Conservation (phyloP, 108 stramenopile genomes). For the Pseudonitzschia multiseries region DNA sequence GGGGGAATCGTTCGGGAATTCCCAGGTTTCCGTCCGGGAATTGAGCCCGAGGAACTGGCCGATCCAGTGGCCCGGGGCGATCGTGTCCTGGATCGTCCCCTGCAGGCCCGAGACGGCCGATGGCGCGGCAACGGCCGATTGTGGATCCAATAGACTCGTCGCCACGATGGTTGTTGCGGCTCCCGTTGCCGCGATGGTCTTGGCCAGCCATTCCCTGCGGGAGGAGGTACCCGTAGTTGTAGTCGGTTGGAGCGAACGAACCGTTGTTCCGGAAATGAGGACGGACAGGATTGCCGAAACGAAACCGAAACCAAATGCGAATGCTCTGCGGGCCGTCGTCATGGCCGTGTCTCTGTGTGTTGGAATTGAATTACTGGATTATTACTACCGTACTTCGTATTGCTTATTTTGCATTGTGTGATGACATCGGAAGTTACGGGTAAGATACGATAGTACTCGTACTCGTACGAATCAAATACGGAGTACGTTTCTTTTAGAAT, state of each 20-base stretch:
- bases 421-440: too few relatives aligned
- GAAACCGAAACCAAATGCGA: too few relatives aligned
- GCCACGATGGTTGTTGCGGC: not conserved
- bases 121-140: slow-evolving; percentile 8
- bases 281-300: too few relatives aligned
- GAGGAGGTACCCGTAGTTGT: not conserved
- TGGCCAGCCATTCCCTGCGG: not conserved
- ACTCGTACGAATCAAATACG: too few relatives aligned
- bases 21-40: slow-evolving; percentile 2
- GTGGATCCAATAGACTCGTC: too few relatives aligned
- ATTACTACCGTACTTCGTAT: too few relatives aligned
- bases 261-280: not conserved
- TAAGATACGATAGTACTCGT: too few relatives aligned
- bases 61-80: slow-evolving; percentile 35
- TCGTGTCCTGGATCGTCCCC: slow-evolving; percentile 22
- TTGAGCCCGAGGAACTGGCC: slow-evolving; percentile 28
- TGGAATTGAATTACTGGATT: too few relatives aligned
- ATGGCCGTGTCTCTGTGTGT: too few relatives aligned
- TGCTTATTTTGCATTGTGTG: too few relatives aligned
- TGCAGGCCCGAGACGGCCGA: slow-evolving; percentile 17
- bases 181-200: not conserved
- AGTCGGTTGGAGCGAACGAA: not conserved
- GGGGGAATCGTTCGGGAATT: slow-evolving; percentile 18
- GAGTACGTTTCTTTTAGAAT: too few relatives aligned
- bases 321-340: too few relatives aligned